Percentiles rank a stretch among this genome's conserved stretches.
Conservation (phyloP, 1,139 yeast species). For the Suhomyces anneliseae region DNA sequence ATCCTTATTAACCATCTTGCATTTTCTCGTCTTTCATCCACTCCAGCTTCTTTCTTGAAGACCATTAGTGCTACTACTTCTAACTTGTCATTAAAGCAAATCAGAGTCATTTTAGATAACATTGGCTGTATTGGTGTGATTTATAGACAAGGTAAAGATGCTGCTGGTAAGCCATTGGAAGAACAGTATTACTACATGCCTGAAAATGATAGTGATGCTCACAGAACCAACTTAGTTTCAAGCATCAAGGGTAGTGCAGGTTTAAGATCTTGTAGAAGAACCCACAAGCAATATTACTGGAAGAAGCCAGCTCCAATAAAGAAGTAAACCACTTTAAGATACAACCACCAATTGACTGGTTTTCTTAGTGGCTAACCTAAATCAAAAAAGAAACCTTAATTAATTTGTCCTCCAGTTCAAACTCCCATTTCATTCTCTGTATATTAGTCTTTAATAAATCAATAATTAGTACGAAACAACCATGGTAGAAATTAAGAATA, state of each 20-base stretch:
- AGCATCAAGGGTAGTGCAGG: constrained; percentile 80
- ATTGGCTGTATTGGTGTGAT: constrained; percentile 76
- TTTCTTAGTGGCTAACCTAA: too few species aligned
- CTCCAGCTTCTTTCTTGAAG: constrained; percentile 72
- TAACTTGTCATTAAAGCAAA: constrained; percentile 44
- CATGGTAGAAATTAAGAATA: too few species aligned
- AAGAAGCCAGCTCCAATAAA: constrained; percentile 64
- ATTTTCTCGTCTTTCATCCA: constrained; percentile 81
- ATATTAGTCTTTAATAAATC: not conserved
- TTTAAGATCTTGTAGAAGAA: constrained; percentile 85
- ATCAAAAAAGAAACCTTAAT: not conserved
- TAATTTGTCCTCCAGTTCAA: not conserved
- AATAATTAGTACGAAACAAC: not conserved
- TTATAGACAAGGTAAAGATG: constrained; percentile 87
- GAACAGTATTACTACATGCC: constrained; percentile 91
- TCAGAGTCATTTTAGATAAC: constrained; percentile 50
- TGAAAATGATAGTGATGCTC: constrained; percentile 72
- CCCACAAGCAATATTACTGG: constrained; percentile 92
- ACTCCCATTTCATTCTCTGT: not conserved
- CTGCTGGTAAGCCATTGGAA: constrained; percentile 91
- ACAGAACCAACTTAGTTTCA: constrained; percentile 68
- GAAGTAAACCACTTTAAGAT: constrained; percentile 19
- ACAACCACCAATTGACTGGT: too few species aligned
- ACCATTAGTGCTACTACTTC: constrained; percentile 55
- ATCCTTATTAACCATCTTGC: constrained; percentile 83